These are phyloP conservation scores for Talaromyces pinophilus DNA, from an alignment of 2,329 filamentous ascomycete genomes.

Conservation along the genomic window DNA sequence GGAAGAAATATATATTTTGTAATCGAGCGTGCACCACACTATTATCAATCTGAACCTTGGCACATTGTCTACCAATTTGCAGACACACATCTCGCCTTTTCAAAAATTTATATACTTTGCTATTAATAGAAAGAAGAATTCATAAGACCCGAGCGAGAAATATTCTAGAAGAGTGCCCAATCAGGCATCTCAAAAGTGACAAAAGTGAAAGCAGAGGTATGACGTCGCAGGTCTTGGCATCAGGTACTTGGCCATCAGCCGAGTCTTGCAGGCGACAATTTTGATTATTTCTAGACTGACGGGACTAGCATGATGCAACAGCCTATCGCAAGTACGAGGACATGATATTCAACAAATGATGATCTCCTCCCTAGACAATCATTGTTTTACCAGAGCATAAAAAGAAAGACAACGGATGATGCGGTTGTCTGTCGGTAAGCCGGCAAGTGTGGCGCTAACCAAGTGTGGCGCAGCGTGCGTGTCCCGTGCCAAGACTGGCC, in stretches of 20 bases:
- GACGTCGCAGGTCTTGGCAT: conserved; percentile 12
- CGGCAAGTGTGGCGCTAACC: conserved; percentile 10
- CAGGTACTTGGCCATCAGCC: not conserved
- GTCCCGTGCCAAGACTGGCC: conserved; percentile 6
- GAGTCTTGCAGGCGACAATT: not conserved
- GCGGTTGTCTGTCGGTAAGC: not conserved
- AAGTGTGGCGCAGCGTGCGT: conserved; percentile 15
- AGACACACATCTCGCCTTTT: not conserved
- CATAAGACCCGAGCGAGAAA: not conserved
- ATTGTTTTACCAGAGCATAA: too few species aligned
- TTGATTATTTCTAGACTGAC: not conserved
- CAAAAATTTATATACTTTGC: not conserved
- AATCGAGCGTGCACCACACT: not conserved
- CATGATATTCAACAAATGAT: not conserved
- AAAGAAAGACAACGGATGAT: not conserved
- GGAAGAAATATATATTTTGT: not conserved
- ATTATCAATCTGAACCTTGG: not conserved
- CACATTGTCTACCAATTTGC: not conserved
- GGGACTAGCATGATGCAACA: too few species aligned
- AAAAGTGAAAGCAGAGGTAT: not conserved
- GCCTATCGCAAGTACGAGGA: not conserved
- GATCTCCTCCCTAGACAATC: not conserved
- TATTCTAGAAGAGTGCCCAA: conserved; percentile 17
- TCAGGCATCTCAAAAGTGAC: not conserved
- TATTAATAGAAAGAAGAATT: not conserved